Base-by-base conservation (phyloP, 495 filamentous ascomycete genomes). In the Cairneyella variabilis region DNA sequence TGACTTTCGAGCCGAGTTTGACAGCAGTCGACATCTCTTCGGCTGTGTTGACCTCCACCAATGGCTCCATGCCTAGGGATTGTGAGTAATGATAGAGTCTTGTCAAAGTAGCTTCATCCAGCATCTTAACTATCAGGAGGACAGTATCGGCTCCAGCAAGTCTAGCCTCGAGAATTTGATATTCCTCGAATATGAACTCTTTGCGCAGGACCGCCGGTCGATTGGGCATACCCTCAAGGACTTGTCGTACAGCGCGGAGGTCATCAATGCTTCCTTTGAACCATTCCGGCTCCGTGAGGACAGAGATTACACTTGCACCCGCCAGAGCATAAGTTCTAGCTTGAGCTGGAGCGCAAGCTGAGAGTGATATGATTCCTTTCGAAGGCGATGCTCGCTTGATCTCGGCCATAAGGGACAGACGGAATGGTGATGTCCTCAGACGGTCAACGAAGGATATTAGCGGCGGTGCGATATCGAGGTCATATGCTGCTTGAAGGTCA, bases 251-350 rank as follows among this genome's bases (percentile, higher is more conserved):
- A 48, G 85, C 81, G 40, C 90, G 84, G 30, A 99, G 73, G 65
- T 99, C 93, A 48, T 99, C 93, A 47, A 97, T 89, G 58, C 86
- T 91, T 25, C 93, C 93, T 69, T 97, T 97, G 73, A 99, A 99
- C 91, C 91, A 99, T 60, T 97, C 86, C 0, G 93, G 93, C 69
- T 99, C 93, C 0, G 93, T 99, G 48, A 99, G 81, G 11, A 99
- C 95, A 10, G 91, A 97, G 60, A 98, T 97, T 25, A 95, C 87
- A 59, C 92, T 96, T 22, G 93, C 95, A 18, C 93, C 95, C 12
- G 95, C 91, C 7, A 91, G 79, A 11, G 95, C 95, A 66, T 98
- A 99, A 56, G 84, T 87, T 48, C 87, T 82, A 39, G 93, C 93
- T 71, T 99, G 93, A 9, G 84, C 81, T 21, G 92, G 89, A 3